Percentiles rank a stretch among this genome's conserved stretches.
Conservation (phyloP, 2,329 filamentous ascomycete species). For the Apiospora rasikravindrae region DNA sequence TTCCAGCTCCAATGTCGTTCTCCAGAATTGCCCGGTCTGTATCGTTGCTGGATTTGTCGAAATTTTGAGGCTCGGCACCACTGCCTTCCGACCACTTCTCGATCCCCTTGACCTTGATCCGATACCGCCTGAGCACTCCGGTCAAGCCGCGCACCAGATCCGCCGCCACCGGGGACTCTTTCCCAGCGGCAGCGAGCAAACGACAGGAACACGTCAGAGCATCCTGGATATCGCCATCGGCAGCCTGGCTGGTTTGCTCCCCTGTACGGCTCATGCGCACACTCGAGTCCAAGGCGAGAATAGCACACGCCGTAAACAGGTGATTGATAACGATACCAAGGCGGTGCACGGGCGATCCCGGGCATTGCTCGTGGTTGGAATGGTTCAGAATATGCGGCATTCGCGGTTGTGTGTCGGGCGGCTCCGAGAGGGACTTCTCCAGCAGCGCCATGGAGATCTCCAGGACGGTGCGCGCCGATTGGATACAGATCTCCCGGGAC, state of each 20-base stretch:
- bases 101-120: slow-evolving; percentile 23
- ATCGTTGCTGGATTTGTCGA: neutral
- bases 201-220: slow-evolving; percentile 28
- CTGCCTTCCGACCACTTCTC: slow-evolving; percentile 23
- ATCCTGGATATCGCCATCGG: slow-evolving; percentile 23
- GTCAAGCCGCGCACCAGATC: slow-evolving; percentile 29
- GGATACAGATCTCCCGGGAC: slow-evolving; percentile 31
- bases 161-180: slow-evolving; percentile 30
- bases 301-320: slow-evolving; percentile 32
- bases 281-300: slow-evolving; percentile 28
- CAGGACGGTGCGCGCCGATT: slow-evolving; percentile 33
- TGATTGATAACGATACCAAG: slow-evolving; percentile 32
- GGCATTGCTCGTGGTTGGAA: neutral
- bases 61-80: neutral
- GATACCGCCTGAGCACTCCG: slow-evolving; percentile 28
- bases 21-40: no score
- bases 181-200: slow-evolving; percentile 27
- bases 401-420: neutral
- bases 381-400: slow-evolving; percentile 14
- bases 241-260: neutral
- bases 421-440: slow-evolving; percentile 19
- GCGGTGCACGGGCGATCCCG: slow-evolving; percentile 24
- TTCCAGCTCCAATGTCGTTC: no score
- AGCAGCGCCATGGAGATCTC: slow-evolving; percentile 29
- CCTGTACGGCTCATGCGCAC: neutral